phyloP scores from a whole-genome alignment of 1,284 basidiomycete species.

The Tylopilus sp. region DNA sequence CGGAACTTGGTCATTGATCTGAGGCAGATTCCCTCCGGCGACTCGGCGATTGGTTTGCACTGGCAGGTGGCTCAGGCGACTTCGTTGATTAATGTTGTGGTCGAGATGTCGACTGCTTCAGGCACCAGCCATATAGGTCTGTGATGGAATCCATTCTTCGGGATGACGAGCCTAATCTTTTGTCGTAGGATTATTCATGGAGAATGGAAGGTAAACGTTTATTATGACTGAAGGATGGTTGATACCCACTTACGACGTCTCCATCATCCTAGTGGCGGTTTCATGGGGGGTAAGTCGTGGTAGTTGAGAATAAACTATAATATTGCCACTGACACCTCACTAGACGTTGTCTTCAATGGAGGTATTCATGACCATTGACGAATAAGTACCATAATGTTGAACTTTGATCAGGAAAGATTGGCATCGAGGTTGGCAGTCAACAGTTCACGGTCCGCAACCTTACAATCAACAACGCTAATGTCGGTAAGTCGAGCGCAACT shows the following conservation, averaged over 20 bases:
- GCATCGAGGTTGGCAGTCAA: constrained; percentile 63
- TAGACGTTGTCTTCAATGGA: constrained; percentile 65
- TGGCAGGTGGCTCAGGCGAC: constrained; percentile 87
- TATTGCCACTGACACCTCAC: constrained; percentile 14
- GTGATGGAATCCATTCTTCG: not conserved
- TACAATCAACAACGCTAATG: constrained; percentile 59
- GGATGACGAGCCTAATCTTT: not conserved
- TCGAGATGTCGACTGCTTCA: constrained; percentile 58
- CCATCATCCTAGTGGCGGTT: constrained; percentile 57
- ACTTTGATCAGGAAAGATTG: constrained; percentile 46
- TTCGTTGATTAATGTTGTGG: constrained; percentile 67
- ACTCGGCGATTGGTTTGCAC: constrained; percentile 71
- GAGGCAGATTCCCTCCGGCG: constrained; percentile 59
- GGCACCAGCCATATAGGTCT: constrained; percentile 59
- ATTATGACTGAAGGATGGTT: constrained; percentile 41
- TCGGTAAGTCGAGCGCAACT: constrained; percentile 41
- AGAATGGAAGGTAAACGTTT: constrained; percentile 68
- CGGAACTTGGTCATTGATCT: constrained; percentile 62
- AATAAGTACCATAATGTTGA: not conserved
- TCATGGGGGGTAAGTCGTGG: constrained; percentile 58
- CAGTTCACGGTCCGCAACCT: constrained; percentile 68
- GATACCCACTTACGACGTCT: not conserved
- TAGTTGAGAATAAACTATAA: not conserved
- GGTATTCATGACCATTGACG: constrained; percentile 27
- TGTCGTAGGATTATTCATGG: constrained; percentile 58